Conservation (phyloP, 2,329 filamentous ascomycete genomes). For the Arthrinium phaeospermum region DNA sequence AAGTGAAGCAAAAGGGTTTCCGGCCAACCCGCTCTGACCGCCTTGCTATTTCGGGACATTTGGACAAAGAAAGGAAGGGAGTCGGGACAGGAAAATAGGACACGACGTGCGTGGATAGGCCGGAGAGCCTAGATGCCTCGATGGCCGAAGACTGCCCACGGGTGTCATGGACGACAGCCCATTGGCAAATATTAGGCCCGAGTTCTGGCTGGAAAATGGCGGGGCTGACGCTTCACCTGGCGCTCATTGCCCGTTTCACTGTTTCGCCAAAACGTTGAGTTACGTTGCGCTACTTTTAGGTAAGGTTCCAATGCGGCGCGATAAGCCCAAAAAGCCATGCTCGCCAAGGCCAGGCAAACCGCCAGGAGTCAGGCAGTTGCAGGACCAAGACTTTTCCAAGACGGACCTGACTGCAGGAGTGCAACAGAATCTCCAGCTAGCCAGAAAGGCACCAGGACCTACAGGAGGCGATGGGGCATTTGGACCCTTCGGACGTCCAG, state of each 20-base stretch:
- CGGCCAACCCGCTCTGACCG: conserved; percentile 2
- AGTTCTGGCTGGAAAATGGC: conserved; percentile 8
- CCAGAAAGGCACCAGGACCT: background rate
- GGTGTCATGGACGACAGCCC: conserved; percentile 13
- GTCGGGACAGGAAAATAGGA: background rate
- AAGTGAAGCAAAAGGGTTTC: conserved; percentile 2
- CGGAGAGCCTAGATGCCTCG: background rate
- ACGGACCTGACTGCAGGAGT: conserved; percentile 4
- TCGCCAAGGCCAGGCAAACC: background rate
- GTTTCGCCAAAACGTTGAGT: conserved; percentile 17
- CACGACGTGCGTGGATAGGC: conserved; percentile 7
- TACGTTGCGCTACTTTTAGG: conserved; percentile 4
- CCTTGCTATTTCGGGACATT: conserved; percentile 1
- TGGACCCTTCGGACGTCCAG: conserved; percentile 5
- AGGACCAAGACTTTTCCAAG: conserved; percentile 1
- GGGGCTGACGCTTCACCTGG: conserved; percentile 5
- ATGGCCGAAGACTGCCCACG: conserved; percentile 10
- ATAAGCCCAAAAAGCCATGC: background rate
- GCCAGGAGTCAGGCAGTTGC: conserved; percentile 8
- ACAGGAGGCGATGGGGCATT: background rate
- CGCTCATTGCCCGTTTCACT: conserved; percentile 17
- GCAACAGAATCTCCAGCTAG: conserved; percentile 14
- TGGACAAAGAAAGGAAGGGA: background rate
- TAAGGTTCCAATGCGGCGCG: conserved; percentile 12
- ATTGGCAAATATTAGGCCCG: conserved; percentile 16